Base-by-base conservation (phyloP, 148 eudicot genomes). In the Persicaria tinctoria region DNA sequence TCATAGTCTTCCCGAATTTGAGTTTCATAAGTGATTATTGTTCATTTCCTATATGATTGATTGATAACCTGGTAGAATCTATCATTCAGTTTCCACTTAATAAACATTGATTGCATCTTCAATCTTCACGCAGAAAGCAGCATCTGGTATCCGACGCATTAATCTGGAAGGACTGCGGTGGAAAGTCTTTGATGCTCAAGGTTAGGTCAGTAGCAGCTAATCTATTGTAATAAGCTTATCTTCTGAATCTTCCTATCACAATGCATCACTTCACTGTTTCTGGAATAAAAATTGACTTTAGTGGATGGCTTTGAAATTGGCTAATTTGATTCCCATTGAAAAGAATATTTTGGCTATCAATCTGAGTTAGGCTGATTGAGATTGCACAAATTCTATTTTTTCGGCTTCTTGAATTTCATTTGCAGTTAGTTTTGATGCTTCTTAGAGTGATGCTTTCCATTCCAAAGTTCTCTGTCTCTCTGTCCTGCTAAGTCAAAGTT, bases 161-260 rank as follows among this genome's bases (percentile, higher is more conserved):
- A 62, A 94, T 82, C 75, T 94, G 87, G 98, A 94, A 74, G 98
- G 98, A 80, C 81, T 94, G 59, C 84, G 97, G 49, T 94, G 98
- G 97, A 94, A 87, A 82, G 89, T 94, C 47, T 94, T 94, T 80
- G 96, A 94, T 87, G 97, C 97, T 71, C 88, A 86, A 71, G 98
- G 97, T 68, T 96, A 95, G 98, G 98, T 95, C 50, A 68, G 70
- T 64, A 27, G 27, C 50, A 50, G 23, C 16, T 32, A 16, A 32
- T 13, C 18, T 55, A 11, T 20, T 50, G 8, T 44, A 8, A 68
- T 48, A 47, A 48, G 5, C 12, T 3, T 51, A 16, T 27, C 51
- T 76, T 64, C 62, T 76, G 59, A 38, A 55, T 55, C 47, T 47
- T n/a, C 76, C 63, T 54, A 32, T 74, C 20, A 50, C 59, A 18